phyloP scores from a whole-genome alignment of 2,329 filamentous ascomycete genomes.

The Trichoderma hamatum region DNA sequence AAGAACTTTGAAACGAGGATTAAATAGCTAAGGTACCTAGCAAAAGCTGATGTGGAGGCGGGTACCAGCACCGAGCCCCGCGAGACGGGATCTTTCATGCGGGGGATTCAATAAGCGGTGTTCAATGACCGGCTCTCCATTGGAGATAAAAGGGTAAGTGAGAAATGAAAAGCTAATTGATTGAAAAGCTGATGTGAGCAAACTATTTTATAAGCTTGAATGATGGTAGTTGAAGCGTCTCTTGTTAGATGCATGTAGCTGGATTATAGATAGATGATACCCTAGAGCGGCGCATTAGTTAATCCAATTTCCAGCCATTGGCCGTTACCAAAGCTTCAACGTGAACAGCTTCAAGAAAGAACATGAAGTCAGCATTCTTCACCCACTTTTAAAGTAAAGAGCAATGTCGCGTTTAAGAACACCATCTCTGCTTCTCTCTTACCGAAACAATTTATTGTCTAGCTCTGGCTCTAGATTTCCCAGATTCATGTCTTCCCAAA shows the following conservation, averaged over 20 bases:
- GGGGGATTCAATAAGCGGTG: neutral
- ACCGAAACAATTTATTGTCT: neutral
- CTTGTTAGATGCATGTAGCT: too few relatives aligned
- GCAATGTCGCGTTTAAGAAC: slow-evolving; percentile 9
- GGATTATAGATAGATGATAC: neutral
- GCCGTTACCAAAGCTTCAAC: neutral
- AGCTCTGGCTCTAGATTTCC: neutral
- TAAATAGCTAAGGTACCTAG: neutral
- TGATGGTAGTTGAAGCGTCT: neutral
- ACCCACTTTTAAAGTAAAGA: neutral
- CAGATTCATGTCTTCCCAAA: slow-evolving; percentile 15
- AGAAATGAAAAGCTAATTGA: neutral
- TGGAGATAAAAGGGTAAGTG: neutral
- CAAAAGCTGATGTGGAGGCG: slow-evolving; percentile 4
- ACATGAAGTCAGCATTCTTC: neutral
- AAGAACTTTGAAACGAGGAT: neutral
- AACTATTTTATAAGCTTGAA: neutral
- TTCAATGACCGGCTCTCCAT: neutral
- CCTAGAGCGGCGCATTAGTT: slow-evolving; percentile 2
- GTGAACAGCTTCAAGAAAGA: neutral
- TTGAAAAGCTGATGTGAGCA: neutral
- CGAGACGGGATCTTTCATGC: neutral
- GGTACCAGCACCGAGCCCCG: neutral
- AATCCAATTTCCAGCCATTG: neutral
- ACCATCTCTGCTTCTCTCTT: neutral